Conservation (phyloP, 164 flowering plant species). For the Dillenia suffruticosa region DNA sequence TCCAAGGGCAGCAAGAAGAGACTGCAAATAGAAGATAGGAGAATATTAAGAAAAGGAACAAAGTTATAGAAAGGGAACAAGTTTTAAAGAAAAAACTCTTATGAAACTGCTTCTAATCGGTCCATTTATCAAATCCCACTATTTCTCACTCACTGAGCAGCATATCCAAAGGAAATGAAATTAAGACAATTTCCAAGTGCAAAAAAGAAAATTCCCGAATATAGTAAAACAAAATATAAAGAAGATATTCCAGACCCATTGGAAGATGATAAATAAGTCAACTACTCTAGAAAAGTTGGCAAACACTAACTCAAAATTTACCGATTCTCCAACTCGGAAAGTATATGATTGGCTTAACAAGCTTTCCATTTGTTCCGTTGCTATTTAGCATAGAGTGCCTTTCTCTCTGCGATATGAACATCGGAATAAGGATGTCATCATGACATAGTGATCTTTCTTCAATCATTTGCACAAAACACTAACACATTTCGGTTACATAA, state of each 20-base stretch:
- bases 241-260: no score
- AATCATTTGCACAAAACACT: no score
- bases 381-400: constrained; percentile 43
- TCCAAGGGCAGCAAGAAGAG: constrained; percentile 97
- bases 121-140: not conserved
- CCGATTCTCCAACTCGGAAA: constrained; percentile 96
- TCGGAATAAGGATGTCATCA: not conserved
- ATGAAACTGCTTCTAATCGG: not conserved
- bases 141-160: constrained; percentile 75
- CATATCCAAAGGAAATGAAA: constrained; percentile 96
- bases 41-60: not conserved
- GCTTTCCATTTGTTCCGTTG: constrained; percentile 56
- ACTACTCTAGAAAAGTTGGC: not conserved
- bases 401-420: constrained; percentile 57
- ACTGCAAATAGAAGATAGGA: constrained; percentile 40
- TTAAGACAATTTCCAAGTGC: constrained; percentile 90
- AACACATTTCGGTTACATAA: no score
- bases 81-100: not conserved
- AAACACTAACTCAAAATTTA: constrained; percentile 21
- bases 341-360: constrained; percentile 68
- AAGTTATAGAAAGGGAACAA: not conserved
- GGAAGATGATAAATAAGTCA: not conserved
- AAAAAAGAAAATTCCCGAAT: constrained; percentile 80
- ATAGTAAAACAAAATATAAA: not conserved
- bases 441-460: no score